phyloP scores from a whole-genome alignment of 2,329 filamentous ascomycete genomes.

The Trichoderma atroviride region DNA sequence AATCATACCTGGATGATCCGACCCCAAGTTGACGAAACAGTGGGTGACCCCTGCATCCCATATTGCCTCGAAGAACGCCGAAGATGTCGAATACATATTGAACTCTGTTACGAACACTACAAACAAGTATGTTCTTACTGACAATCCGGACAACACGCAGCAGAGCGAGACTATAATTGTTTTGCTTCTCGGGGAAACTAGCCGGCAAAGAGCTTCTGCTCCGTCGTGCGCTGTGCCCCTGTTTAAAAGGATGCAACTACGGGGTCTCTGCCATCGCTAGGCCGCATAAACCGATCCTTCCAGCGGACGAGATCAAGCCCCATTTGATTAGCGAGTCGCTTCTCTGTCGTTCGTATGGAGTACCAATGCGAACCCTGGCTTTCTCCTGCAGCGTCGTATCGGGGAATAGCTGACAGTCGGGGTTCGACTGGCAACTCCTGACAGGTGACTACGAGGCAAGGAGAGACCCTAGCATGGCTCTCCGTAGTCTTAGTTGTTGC shows the following conservation, averaged over 20 bases:
- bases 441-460: neutral
- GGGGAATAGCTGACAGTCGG: neutral
- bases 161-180: neutral
- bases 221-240: neutral
- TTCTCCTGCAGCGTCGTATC: neutral
- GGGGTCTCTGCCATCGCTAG: neutral
- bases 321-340: constrained; percentile 1
- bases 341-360: neutral
- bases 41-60: constrained; percentile 69
- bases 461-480: neutral
- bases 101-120: neutral
- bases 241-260: neutral
- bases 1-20: constrained; percentile 74
- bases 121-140: neutral
- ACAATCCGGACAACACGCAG: neutral
- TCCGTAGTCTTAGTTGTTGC: neutral
- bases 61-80: constrained; percentile 80
- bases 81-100: constrained; percentile 72
- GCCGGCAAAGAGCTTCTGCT: neutral
- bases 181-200: neutral
- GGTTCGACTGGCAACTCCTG: neutral
- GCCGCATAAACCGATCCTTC: constrained; percentile 3
- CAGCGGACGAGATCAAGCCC: neutral
- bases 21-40: constrained; percentile 68
- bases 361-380: neutral